These are phyloP conservation scores for Podaxis sp. DNA, from an alignment of 768 basidiomycete genomes.

Conservation along the genomic window DNA sequence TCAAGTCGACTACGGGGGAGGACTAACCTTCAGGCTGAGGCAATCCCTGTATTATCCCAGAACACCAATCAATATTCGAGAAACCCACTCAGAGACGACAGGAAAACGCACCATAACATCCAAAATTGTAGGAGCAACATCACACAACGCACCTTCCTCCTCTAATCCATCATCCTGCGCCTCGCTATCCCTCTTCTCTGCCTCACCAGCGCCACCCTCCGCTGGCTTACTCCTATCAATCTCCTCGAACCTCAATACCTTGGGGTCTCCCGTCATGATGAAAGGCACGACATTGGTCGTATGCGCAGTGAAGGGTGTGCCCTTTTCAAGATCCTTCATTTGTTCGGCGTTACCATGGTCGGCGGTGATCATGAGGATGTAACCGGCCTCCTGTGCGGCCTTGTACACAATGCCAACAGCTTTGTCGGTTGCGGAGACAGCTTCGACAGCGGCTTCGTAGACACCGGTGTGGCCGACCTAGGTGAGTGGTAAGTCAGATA, in stretches of 20 bases:
- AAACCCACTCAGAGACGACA: not conserved
- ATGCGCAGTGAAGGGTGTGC: slow-evolving; percentile 89
- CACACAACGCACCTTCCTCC: slow-evolving; percentile 78
- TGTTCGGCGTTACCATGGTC: slow-evolving; percentile 97
- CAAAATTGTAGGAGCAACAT: slow-evolving; percentile 89
- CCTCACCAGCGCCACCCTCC: slow-evolving; percentile 52
- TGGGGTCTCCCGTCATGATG: slow-evolving; percentile 73
- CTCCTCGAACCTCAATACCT: slow-evolving; percentile 55
- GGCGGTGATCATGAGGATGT: slow-evolving; percentile 84
- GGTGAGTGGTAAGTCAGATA: not conserved
- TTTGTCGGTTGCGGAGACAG: slow-evolving; percentile 84
- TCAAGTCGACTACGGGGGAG: too few relatives aligned
- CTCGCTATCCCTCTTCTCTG: slow-evolving; percentile 48
- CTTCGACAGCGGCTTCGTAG: slow-evolving; percentile 88
- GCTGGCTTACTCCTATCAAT: slow-evolving; percentile 52
- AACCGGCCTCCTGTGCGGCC: slow-evolving; percentile 83
- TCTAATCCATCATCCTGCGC: slow-evolving; percentile 42
- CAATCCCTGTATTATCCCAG: slow-evolving; percentile 43
- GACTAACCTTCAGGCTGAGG: slow-evolving; percentile 51
- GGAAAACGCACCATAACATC: slow-evolving; percentile 55
- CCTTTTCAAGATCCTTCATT: slow-evolving; percentile 83
- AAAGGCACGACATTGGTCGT: slow-evolving; percentile 90
- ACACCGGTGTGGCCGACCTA: slow-evolving; percentile 91
- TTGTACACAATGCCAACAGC: slow-evolving; percentile 87
- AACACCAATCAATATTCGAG: not conserved